Percentiles rank a stretch among this genome's conserved stretches.
Conservation (phyloP, 768 basidiomycete genomes). For the Infundibulicybe gibba region DNA sequence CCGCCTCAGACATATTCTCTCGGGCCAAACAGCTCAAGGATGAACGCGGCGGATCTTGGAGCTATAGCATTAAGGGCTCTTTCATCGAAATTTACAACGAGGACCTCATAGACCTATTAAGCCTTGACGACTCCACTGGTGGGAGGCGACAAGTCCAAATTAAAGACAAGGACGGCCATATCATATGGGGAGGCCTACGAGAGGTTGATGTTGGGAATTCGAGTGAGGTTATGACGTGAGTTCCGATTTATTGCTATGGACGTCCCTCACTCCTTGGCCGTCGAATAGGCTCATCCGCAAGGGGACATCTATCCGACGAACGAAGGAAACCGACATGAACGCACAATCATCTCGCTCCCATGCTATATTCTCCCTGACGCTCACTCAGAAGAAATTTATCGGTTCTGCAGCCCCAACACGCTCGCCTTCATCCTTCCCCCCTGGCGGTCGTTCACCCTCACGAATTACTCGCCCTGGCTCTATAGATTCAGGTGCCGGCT, state of each 20-base stretch:
- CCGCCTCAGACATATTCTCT: slow-evolving; percentile 85
- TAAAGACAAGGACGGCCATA: slow-evolving; percentile 92
- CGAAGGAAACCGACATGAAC: slow-evolving; percentile 99
- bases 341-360: slow-evolving; percentile 97
- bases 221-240: slow-evolving; percentile 90
- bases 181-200: slow-evolving; percentile 94
- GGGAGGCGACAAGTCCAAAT: slow-evolving; percentile 86
- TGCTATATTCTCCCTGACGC: slow-evolving; percentile 96
- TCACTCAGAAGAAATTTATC: slow-evolving; percentile 85
- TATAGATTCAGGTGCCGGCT: slow-evolving; percentile 47
- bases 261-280: slow-evolving; percentile 7
- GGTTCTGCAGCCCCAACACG: slow-evolving; percentile 69
- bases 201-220: slow-evolving; percentile 86
- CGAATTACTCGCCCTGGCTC: slow-evolving; percentile 83
- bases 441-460: slow-evolving; percentile 69
- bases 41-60: slow-evolving; percentile 74
- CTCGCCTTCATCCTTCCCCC: slow-evolving; percentile 75
- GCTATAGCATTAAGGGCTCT: slow-evolving; percentile 77
- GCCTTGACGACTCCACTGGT: slow-evolving; percentile 63
- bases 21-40: slow-evolving; percentile 73
- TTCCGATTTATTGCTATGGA: slow-evolving; percentile 24
- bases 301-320: slow-evolving; percentile 87
- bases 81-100: slow-evolving; percentile 99
- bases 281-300: slow-evolving; percentile 72
- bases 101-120: slow-evolving; percentile 93